phyloP scores from a whole-genome alignment of 768 basidiomycete genomes.

The Trametes elegans region DNA sequence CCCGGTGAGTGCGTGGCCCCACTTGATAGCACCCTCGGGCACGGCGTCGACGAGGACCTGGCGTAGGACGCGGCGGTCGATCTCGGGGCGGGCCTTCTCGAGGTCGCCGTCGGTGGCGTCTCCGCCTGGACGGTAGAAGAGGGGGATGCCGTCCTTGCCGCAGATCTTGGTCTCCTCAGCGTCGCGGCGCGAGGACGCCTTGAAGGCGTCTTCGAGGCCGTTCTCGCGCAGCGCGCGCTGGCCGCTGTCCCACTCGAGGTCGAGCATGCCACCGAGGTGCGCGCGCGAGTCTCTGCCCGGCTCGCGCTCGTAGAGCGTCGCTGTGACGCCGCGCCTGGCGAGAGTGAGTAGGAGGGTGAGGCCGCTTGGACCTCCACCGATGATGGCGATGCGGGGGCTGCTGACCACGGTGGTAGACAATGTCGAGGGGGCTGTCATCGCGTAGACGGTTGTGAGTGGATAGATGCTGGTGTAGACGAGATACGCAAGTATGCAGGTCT shows the following conservation, averaged over 20 bases:
- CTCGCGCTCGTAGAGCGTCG: constrained; percentile 11
- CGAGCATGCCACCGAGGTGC: constrained; percentile 7
- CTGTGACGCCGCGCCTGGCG: constrained; percentile 3
- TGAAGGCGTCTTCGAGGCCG: constrained; percentile 5
- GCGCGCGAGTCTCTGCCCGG: neutral
- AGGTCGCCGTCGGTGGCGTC: neutral
- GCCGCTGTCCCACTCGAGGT: constrained; percentile 6
- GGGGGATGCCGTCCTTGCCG: neutral
- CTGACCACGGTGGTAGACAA: no score
- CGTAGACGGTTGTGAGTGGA: no score
- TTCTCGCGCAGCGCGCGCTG: constrained; percentile 13
- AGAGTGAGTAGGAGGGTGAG: constrained; percentile 8
- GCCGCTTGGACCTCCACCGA: constrained; percentile 3
- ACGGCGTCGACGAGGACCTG: constrained; percentile 9
- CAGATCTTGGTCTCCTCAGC: neutral
- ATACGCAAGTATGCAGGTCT: no score
- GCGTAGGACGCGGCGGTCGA: constrained; percentile 4
- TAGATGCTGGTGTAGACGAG: no score
- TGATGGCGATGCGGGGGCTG: constrained; percentile 10
- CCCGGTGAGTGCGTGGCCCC: constrained; percentile 38
- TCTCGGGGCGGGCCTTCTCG: neutral
- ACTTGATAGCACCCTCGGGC: constrained; percentile 36
- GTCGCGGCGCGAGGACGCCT: neutral
- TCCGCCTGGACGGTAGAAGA: neutral
- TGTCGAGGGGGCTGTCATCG: no score